Percentiles rank a stretch among this genome's conserved stretches.
These are phyloP conservation scores for Penicillium sp. DNA, from an alignment of 2,329 filamentous ascomycete species.

Conservation along the genomic window DNA sequence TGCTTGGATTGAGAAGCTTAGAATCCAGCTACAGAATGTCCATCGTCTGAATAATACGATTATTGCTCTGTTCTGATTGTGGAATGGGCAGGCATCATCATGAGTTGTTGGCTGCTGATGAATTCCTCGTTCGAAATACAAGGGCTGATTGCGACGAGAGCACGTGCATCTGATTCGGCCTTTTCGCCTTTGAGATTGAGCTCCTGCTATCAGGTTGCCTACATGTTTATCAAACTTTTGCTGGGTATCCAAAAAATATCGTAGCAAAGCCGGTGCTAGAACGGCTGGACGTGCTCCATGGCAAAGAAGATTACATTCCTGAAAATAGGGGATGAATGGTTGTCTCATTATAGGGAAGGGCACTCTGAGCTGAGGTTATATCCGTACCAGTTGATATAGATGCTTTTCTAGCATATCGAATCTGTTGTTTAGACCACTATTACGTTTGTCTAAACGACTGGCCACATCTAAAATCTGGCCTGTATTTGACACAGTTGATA, in stretches of 20 bases:
- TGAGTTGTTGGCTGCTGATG: too few relatives aligned
- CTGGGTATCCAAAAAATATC: too few relatives aligned
- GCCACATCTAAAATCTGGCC: constrained; percentile 5
- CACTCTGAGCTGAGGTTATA: background rate
- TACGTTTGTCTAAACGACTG: background rate
- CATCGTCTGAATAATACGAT: background rate
- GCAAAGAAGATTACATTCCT: too few relatives aligned
- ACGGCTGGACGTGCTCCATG: too few relatives aligned
- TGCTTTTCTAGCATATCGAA: constrained; percentile 3
- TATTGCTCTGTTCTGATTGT: background rate
- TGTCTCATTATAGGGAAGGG: background rate
- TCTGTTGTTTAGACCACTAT: background rate
- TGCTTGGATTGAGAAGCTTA: background rate
- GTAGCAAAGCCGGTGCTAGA: too few relatives aligned
- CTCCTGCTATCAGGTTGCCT: too few relatives aligned
- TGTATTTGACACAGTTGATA: constrained; percentile 1
- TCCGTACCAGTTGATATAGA: constrained; percentile 3
- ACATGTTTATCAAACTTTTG: too few relatives aligned
- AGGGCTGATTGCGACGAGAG: too few relatives aligned
- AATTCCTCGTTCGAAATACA: too few relatives aligned
- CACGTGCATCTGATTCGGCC: too few relatives aligned
- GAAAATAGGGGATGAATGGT: too few relatives aligned
- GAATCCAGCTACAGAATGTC: constrained; percentile 2
- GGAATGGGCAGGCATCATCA: background rate
- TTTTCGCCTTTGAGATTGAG: too few relatives aligned